phyloP scores from a whole-genome alignment of 352 stramenopile species.

The Globisporangium cystogenes region DNA sequence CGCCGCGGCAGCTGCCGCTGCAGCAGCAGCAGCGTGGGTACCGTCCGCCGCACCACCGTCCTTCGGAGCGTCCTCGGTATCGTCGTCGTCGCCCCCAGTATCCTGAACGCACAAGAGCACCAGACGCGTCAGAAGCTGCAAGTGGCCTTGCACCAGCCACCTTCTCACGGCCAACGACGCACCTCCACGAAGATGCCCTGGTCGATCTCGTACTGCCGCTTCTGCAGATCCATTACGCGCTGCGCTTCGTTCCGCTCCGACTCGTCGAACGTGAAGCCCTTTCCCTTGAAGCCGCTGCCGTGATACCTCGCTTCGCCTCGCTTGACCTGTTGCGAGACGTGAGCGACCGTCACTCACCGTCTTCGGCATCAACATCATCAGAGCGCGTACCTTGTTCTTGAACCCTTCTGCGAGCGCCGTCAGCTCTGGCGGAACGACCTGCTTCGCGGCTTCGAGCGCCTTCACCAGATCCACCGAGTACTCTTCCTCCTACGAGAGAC shows the following conservation, averaged over 20 bases:
- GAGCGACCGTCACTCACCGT: not conserved
- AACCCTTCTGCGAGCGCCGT: conserved; percentile 91
- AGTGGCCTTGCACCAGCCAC: not conserved
- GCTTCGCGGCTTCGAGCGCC: conserved; percentile 89
- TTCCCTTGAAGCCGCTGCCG: conserved; percentile 96
- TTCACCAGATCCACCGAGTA: conserved; percentile 97
- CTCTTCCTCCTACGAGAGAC: conserved; percentile 88
- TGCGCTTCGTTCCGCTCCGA: conserved; percentile 96
- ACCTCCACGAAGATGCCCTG: conserved; percentile 79
- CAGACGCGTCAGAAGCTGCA: not conserved
- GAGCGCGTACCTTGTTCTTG: conserved; percentile 85
- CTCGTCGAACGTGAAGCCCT: conserved; percentile 98
- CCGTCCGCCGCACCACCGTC: conserved; percentile 11
- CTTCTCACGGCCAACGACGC: too few relatives aligned
- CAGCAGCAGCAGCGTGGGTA: not conserved
- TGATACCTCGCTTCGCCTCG: conserved; percentile 95
- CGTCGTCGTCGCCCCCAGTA: conserved; percentile 44
- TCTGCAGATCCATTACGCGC: conserved; percentile 89
- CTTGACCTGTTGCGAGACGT: conserved; percentile 53
- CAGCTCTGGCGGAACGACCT: conserved; percentile 82
- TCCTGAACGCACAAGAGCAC: conserved; percentile 23
- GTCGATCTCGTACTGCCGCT: conserved; percentile 86
- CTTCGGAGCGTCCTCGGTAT: conserved; percentile 31
- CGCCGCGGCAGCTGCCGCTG: not conserved
- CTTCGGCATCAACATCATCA: not conserved